Evolutionary conservation across 1,284 basidiomycete genomes (phyloP).

Genomic region (Earliella scabrosa): DNA sequence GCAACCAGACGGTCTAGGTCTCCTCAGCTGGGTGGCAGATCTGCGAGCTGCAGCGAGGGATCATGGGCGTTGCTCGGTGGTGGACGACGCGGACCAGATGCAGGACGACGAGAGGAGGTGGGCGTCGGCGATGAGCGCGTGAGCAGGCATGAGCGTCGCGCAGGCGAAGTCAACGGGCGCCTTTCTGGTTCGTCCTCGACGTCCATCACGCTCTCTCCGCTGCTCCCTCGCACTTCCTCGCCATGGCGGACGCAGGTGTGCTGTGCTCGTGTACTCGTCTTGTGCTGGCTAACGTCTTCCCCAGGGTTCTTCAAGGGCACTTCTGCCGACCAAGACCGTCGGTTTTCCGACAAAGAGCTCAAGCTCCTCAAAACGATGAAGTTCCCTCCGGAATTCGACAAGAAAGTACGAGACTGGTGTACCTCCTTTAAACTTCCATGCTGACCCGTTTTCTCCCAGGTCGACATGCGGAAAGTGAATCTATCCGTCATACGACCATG

Average conservation of each 20-base stretch:
- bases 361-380: conserved; percentile 88
- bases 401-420: conserved; percentile 64
- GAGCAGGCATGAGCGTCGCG: too few relatives aligned
- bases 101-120: too few relatives aligned
- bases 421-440: too few relatives aligned
- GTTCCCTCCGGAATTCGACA: conserved; percentile 88
- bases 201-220: neutral
- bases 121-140: too few relatives aligned
- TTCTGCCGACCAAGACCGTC: conserved; percentile 82
- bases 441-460: conserved; percentile 46
- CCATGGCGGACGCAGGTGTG: conserved; percentile 40
- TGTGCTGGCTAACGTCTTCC: neutral
- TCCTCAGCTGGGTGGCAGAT: too few relatives aligned
- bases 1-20: too few relatives aligned
- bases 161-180: neutral
- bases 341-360: conserved; percentile 95
- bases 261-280: neutral
- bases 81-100: too few relatives aligned
- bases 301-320: conserved; percentile 90
- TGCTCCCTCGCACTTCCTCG: neutral
- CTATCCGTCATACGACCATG: conserved; percentile 88
- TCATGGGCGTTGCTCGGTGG: too few relatives aligned
- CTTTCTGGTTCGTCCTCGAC: neutral
- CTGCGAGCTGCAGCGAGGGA: too few relatives aligned
- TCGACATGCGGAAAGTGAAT: conserved; percentile 96